Percentiles rank a stretch among this genome's conserved stretches.
Conservation (phyloP, 345 rosid species). For the Turnera subulata region DNA sequence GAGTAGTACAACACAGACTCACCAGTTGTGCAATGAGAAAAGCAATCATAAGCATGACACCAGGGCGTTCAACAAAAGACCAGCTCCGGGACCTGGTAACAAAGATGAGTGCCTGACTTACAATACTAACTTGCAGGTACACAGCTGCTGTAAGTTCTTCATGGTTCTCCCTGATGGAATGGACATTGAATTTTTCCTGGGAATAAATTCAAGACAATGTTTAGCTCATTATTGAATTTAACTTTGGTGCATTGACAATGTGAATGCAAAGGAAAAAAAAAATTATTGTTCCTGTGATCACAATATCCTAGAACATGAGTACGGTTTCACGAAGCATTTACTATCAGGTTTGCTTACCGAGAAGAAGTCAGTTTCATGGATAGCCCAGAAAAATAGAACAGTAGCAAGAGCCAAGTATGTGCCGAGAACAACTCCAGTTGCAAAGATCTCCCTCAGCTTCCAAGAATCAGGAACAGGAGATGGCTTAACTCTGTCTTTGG, state of each 20-base stretch:
- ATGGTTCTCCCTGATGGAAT: conserved; percentile 42
- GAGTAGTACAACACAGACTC: conserved; percentile 15
- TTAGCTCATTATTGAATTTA: no score
- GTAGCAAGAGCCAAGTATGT: conserved; percentile 84
- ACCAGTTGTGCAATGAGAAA: conserved; percentile 76
- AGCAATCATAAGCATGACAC: conserved; percentile 56
- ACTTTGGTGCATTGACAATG: no score
- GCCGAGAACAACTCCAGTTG: conserved; percentile 78
- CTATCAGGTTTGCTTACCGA: conserved; percentile 39
- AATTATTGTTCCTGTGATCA: no score
- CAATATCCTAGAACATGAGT: no score
- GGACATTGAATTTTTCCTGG: conserved; percentile 75
- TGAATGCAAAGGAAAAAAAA: no score
- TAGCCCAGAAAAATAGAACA: conserved; percentile 80
- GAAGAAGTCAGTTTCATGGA: conserved; percentile 62
- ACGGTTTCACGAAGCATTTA: no score
- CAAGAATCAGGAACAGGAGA: conserved; percentile 83
- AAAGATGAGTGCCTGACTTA: conserved; percentile 93
- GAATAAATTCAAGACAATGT: no score
- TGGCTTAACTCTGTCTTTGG: conserved; percentile 81
- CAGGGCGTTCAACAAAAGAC: conserved; percentile 89
- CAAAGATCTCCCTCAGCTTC: conserved; percentile 87
- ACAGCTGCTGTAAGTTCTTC: conserved; percentile 73
- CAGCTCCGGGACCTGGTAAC: conserved; percentile 95
- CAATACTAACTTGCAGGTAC: conserved; percentile 90